phyloP scores from a whole-genome alignment of 2,329 filamentous ascomycete genomes.

The Cordyceps pruinosa region DNA sequence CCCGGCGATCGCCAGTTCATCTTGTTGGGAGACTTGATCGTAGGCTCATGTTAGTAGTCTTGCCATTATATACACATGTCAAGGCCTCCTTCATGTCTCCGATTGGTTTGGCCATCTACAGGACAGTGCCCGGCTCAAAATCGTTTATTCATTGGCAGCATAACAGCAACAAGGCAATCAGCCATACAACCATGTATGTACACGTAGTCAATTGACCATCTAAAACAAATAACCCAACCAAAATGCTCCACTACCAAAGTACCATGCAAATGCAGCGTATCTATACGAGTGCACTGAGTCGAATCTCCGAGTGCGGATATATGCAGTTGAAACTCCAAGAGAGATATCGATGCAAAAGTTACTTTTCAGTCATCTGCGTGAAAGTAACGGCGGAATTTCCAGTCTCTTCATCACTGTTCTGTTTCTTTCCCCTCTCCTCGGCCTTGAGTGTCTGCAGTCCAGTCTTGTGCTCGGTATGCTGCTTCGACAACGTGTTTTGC shows the following conservation, averaged over 20 bases:
- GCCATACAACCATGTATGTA: background rate
- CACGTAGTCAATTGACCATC: background rate
- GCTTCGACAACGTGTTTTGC: constrained; percentile 44
- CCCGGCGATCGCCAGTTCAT: too few relatives aligned
- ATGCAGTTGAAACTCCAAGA: background rate
- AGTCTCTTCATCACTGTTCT: constrained; percentile 1
- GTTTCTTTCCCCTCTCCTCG: constrained; percentile 10
- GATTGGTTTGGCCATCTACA: too few relatives aligned
- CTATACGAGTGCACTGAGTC: background rate
- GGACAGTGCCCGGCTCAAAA: too few relatives aligned
- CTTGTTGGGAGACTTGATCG: too few relatives aligned
- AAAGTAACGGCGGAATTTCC: background rate
- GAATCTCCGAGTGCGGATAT: background rate
- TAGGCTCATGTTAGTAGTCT: too few relatives aligned
- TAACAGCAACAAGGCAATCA: background rate
- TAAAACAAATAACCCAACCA: background rate
- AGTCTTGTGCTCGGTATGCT: constrained; percentile 53
- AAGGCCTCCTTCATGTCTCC: too few relatives aligned
- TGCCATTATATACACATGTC: too few relatives aligned
- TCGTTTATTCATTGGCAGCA: too few relatives aligned
- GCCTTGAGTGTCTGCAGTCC: constrained; percentile 40
- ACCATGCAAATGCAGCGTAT: background rate
- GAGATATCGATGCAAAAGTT: background rate
- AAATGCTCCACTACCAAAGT: background rate
- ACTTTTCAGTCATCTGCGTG: background rate